phyloP scores from a whole-genome alignment of 1,139 yeast species.

The Protomyces macrosporus region DNA sequence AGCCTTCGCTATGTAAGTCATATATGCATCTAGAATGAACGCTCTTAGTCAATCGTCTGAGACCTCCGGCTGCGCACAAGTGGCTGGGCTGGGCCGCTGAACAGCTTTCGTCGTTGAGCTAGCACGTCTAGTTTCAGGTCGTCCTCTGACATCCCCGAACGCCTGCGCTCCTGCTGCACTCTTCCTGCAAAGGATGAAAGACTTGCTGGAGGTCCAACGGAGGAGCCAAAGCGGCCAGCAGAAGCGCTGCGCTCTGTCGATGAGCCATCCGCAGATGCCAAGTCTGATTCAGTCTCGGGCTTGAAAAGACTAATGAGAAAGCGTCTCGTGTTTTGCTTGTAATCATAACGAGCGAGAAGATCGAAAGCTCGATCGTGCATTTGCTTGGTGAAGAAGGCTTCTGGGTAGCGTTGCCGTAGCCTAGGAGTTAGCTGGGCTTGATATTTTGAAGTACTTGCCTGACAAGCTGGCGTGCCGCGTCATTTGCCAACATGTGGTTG shows the following conservation, averaged over 20 bases:
- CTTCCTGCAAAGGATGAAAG: too few relatives aligned
- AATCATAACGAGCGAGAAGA: slow-evolving; percentile 61
- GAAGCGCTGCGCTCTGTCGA: neutral
- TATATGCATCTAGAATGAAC: too few relatives aligned
- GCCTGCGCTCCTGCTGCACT: neutral
- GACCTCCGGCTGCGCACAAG: neutral
- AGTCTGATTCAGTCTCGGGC: neutral
- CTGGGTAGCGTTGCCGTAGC: slow-evolving; percentile 51
- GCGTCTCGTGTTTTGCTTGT: slow-evolving; percentile 57
- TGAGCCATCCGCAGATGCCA: neutral
- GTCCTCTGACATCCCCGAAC: neutral
- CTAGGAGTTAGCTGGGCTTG: slow-evolving; percentile 38
- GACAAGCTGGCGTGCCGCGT: slow-evolving; percentile 57
- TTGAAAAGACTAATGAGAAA: slow-evolving; percentile 62
- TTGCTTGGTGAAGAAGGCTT: slow-evolving; percentile 51
- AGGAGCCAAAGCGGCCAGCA: neutral
- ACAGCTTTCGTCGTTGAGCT: neutral
- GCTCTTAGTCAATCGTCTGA: neutral
- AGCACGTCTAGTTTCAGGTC: neutral
- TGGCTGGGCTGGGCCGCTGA: neutral
- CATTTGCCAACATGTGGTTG: slow-evolving; percentile 57
- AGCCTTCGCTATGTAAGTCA: too few relatives aligned
- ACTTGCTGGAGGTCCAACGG: too few relatives aligned
- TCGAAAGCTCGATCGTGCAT: slow-evolving; percentile 58
- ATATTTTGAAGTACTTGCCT: neutral